A percentile compares a stretch with the other conserved stretches of the same genome.
phyloP scores from a whole-genome alignment of 805 yeast genomes.

The Wickerhamiella musiphila region DNA sequence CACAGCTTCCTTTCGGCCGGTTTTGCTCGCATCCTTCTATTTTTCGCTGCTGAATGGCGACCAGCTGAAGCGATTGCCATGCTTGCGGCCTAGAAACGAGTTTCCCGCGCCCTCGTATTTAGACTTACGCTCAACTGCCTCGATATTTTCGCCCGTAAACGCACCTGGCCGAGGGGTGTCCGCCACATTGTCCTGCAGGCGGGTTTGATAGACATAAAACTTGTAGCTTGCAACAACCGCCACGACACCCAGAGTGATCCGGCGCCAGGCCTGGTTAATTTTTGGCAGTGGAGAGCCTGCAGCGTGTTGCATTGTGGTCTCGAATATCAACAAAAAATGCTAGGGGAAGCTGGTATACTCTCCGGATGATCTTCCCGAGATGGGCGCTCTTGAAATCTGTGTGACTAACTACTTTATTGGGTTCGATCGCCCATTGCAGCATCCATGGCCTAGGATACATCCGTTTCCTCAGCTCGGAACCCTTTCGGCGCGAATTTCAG shows the following conservation, averaged over 20 bases:
- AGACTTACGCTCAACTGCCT: slow-evolving; percentile 18
- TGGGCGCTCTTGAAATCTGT: no score
- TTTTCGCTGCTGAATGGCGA: neutral
- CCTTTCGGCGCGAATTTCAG: no score
- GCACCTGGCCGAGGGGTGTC: slow-evolving; percentile 15
- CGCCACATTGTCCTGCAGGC: slow-evolving; percentile 6
- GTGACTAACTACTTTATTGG: no score
- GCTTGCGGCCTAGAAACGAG: slow-evolving; percentile 18
- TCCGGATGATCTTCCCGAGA: no score
- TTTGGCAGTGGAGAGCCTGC: slow-evolving; percentile 12
- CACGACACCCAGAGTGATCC: slow-evolving; percentile 16
- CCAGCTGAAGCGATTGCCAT: slow-evolving; percentile 12
- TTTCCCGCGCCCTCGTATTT: slow-evolving; percentile 24
- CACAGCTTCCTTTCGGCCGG: no score
- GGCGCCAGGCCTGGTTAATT: slow-evolving; percentile 21
- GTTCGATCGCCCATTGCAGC: no score
- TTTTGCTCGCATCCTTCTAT: no score
- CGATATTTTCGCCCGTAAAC: slow-evolving; percentile 18
- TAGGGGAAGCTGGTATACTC: no score
- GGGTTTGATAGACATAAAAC: slow-evolving; percentile 11
- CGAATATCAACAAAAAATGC: no score
- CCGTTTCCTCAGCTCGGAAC: no score
- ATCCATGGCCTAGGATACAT: no score
- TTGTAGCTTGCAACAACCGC: slow-evolving; percentile 15
- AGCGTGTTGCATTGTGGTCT: slow-evolving; percentile 9